These are phyloP conservation scores for Fusarium albosuccineum DNA, from an alignment of 2,329 filamentous ascomycete species.

Conservation along the genomic window DNA sequence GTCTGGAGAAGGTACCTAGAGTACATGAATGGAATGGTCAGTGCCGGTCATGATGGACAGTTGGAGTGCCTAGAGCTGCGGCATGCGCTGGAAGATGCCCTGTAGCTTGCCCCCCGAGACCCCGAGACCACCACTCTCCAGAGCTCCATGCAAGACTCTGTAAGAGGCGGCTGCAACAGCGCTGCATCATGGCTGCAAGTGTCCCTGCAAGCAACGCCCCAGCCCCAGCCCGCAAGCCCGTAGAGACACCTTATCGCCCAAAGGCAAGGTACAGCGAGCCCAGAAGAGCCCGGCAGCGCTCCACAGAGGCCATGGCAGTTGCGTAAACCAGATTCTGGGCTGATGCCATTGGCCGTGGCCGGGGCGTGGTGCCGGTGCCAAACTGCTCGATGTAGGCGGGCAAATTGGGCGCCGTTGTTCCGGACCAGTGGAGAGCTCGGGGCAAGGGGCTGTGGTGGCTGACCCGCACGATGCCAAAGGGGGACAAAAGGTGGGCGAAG, in stretches of 20 bases:
- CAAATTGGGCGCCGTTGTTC: conserved; percentile 44
- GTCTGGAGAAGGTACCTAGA: conserved; percentile 32
- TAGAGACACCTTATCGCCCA: conserved; percentile 32
- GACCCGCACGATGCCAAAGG: conserved; percentile 30
- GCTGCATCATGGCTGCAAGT: conserved; percentile 18
- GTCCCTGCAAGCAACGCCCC: conserved; percentile 2
- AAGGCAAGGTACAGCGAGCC: neutral
- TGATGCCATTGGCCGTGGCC: conserved; percentile 46
- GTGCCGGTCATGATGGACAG: conserved; percentile 22
- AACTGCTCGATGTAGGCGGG: conserved; percentile 39
- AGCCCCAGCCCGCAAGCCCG: conserved; percentile 4
- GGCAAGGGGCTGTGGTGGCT: conserved; percentile 37
- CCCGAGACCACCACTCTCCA: conserved; percentile 8
- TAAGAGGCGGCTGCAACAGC: conserved; percentile 13
- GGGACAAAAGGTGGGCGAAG: conserved; percentile 38
- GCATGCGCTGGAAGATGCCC: conserved; percentile 6
- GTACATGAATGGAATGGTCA: conserved; percentile 30
- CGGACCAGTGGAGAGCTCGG: conserved; percentile 47
- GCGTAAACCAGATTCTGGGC: conserved; percentile 47
- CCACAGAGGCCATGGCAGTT: conserved; percentile 31
- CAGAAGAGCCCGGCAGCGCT: neutral
- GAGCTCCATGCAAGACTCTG: conserved; percentile 1
- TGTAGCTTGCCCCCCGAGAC: conserved; percentile 9
- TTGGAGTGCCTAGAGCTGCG: neutral
- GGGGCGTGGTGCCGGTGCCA: neutral